Percentiles rank a stretch among this genome's conserved stretches.
These are phyloP conservation scores for Bruguiera sexangula DNA, from an alignment of 345 rosid species.

Conservation along the genomic window DNA sequence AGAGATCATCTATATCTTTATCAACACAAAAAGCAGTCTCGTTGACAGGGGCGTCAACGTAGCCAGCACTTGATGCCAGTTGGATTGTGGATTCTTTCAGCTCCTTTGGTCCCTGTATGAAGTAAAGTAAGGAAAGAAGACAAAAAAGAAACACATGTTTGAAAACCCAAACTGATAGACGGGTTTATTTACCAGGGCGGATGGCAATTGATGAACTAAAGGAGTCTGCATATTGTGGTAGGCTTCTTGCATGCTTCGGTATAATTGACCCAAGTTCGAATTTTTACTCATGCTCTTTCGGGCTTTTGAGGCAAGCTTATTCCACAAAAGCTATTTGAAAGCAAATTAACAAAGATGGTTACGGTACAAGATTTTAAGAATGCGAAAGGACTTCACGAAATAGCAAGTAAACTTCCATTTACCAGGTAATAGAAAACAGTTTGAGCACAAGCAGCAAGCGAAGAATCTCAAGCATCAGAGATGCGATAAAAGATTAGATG, in stretches of 20 bases:
- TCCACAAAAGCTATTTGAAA: constrained; percentile 60
- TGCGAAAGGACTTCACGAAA: neutral
- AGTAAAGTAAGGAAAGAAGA: constrained; percentile 18
- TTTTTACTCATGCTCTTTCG: constrained; percentile 60
- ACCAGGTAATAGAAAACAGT: neutral
- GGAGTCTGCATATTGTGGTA: constrained; percentile 90
- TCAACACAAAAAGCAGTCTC: constrained; percentile 73
- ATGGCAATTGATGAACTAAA: constrained; percentile 53
- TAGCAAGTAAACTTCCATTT: neutral
- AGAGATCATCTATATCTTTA: constrained; percentile 75
- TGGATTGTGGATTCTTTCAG: constrained; percentile 81
- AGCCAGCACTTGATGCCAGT: constrained; percentile 65
- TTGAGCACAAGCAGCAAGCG: too few relatives aligned
- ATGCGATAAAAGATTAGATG: neutral
- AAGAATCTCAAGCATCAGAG: too few relatives aligned
- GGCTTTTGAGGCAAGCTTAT: constrained; percentile 65
- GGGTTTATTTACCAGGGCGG: constrained; percentile 39
- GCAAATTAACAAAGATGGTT: neutral
- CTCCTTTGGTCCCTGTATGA: constrained; percentile 69
- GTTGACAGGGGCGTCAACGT: constrained; percentile 70
- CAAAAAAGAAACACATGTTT: constrained; percentile 5
- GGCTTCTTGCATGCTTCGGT: constrained; percentile 74
- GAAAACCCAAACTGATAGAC: constrained; percentile 1
- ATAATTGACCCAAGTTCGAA: constrained; percentile 77
- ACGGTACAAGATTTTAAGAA: neutral